Evolutionary conservation across 2,329 filamentous ascomycete genomes (phyloP).

Genomic region (Diaporthe aspalathi): DNA sequence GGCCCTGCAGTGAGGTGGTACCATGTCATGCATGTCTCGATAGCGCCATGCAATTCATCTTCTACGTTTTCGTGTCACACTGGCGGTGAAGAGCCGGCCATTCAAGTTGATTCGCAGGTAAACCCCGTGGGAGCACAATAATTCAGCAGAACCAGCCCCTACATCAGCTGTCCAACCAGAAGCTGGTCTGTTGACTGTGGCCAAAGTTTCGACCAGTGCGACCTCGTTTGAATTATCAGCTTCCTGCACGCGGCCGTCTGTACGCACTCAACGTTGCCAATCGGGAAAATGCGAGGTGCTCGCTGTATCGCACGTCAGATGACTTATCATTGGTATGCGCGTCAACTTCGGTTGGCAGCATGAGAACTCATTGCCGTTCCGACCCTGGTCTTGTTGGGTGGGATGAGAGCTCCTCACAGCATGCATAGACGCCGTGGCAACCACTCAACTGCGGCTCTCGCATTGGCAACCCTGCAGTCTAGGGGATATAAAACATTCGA

Average conservation of each 20-base stretch:
- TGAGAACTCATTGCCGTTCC: background rate
- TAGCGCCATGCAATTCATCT: conserved; percentile 23
- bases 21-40: conserved; percentile 19
- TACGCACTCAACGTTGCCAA: background rate
- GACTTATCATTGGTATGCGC: background rate
- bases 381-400: conserved; percentile 21
- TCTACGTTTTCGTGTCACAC: conserved; percentile 30
- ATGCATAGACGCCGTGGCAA: background rate
- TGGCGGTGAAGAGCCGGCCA: conserved; percentile 19
- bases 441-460: background rate
- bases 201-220: background rate
- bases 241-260: conserved; percentile 10
- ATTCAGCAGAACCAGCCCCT: conserved; percentile 9
- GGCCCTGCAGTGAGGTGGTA: background rate
- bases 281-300: background rate
- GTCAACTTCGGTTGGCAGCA: background rate
- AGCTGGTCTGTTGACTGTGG: background rate
- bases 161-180: background rate
- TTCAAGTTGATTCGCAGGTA: conserved; percentile 16
- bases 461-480: conserved; percentile 5
- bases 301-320: background rate
- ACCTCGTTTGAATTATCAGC: background rate
- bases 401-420: background rate
- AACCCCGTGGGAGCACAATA: conserved; percentile 15
- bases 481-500: background rate